These are phyloP conservation scores for Tulasnella sp. DNA, from an alignment of 768 basidiomycete genomes.

Conservation along the genomic window DNA sequence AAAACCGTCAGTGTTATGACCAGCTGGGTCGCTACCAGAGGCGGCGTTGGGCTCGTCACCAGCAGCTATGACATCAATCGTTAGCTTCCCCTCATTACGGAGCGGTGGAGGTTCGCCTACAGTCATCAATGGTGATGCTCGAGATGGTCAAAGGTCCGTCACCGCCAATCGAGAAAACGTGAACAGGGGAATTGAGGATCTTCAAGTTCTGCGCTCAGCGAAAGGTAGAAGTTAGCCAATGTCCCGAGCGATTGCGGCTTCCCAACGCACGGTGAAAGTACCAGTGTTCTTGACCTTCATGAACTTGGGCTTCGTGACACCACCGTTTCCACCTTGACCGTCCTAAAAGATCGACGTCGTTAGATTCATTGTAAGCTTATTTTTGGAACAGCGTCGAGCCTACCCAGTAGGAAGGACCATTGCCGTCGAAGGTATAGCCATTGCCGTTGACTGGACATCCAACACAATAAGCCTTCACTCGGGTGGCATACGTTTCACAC, in stretches of 20 bases:
- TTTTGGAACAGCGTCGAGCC: not conserved
- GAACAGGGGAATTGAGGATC: slow-evolving; percentile 38
- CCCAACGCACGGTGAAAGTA: slow-evolving; percentile 30
- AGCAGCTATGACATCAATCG: slow-evolving; percentile 34
- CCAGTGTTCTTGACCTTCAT: slow-evolving; percentile 43
- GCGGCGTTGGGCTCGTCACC: slow-evolving; percentile 47
- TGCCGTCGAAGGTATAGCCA: slow-evolving; percentile 37
- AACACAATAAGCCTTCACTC: not conserved
- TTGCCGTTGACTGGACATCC: slow-evolving; percentile 34
- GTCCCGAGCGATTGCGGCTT: not conserved
- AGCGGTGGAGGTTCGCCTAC: slow-evolving; percentile 32
- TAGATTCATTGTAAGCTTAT: no score
- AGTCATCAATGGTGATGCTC: slow-evolving; percentile 48
- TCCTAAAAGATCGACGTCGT: no score
- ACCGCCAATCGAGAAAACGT: slow-evolving; percentile 31
- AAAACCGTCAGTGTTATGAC: slow-evolving; percentile 29
- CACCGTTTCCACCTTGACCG: slow-evolving; percentile 26
- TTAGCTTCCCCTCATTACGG: not conserved
- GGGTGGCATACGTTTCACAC: not conserved
- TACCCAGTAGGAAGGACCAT: slow-evolving; percentile 42
- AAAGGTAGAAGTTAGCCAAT: not conserved
- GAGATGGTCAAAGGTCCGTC: slow-evolving; percentile 36
- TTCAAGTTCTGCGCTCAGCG: slow-evolving; percentile 30
- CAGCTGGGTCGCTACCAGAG: slow-evolving; percentile 42
- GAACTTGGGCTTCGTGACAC: slow-evolving; percentile 30